Evolutionary conservation across 768 basidiomycete species (phyloP).

Genomic region (Mycena sanguinolenta): DNA sequence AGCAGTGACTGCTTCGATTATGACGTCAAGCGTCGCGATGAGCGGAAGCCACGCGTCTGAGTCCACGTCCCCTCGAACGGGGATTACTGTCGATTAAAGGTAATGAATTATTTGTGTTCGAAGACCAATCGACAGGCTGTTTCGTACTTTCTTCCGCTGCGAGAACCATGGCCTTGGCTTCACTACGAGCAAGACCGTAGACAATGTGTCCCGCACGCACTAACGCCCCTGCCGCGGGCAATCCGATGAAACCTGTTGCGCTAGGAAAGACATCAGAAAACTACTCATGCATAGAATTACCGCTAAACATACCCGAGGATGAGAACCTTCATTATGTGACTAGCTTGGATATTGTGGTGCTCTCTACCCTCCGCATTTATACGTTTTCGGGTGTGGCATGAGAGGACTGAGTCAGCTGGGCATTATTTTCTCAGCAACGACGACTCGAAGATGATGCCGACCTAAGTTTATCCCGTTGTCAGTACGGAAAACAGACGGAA

Average conservation of each 20-base stretch:
- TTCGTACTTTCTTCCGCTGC: slow-evolving; percentile 56
- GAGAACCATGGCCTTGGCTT: slow-evolving; percentile 48
- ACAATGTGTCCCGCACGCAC: slow-evolving; percentile 61
- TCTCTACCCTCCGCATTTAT: too few species aligned
- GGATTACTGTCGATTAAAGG: slow-evolving; percentile 48
- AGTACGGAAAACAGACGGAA: too few species aligned
- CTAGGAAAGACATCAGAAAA: slow-evolving; percentile 39
- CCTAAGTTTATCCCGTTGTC: too few species aligned
- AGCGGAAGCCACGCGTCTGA: slow-evolving; percentile 43
- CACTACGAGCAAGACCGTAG: slow-evolving; percentile 59
- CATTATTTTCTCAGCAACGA: too few species aligned
- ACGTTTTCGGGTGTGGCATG: too few species aligned
- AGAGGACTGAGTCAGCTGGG: too few species aligned
- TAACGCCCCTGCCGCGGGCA: slow-evolving; percentile 59
- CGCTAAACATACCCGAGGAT: slow-evolving; percentile 39
- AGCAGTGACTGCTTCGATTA: slow-evolving; percentile 49
- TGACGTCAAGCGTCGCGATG: slow-evolving; percentile 48
- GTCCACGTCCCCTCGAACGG: slow-evolving; percentile 47
- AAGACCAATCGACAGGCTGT: background rate
- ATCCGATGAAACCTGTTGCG: slow-evolving; percentile 60
- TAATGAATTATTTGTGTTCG: background rate
- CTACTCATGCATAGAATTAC: background rate
- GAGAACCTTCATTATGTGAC: slow-evolving; percentile 41
- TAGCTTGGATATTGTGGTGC: background rate
- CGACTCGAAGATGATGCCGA: too few species aligned